phyloP scores from a whole-genome alignment of 768 basidiomycete species.

The Tubosaeta sp. region DNA sequence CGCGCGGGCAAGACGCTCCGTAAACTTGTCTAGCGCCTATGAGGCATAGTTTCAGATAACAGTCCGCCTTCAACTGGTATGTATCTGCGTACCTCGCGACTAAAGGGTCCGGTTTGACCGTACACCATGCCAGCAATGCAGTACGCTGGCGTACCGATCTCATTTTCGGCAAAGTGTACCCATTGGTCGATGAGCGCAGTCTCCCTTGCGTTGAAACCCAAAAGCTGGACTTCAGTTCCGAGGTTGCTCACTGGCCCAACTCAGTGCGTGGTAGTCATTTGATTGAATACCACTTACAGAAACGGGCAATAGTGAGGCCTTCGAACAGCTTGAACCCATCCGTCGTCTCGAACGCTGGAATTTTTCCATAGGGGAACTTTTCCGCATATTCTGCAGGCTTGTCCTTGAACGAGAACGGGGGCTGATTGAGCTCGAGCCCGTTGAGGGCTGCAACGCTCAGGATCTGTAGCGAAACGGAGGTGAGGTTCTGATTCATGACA shows the following conservation, averaged over 20 bases:
- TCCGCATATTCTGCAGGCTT: conserved; percentile 9
- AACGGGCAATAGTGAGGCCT: conserved; percentile 14
- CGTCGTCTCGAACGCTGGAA: conserved; percentile 15
- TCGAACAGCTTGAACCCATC: conserved; percentile 17
- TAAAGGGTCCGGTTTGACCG: conserved; percentile 2
- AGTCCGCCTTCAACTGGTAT: background rate
- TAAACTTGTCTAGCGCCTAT: no score
- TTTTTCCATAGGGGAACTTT: conserved; percentile 17
- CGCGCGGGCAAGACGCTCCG: no score
- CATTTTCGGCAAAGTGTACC: conserved; percentile 17
- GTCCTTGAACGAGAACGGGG: conserved; percentile 4
- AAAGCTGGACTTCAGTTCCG: conserved; percentile 8
- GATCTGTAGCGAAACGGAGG: background rate
- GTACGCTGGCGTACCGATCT: background rate
- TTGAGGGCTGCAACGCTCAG: conserved; percentile 10
- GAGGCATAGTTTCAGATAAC: background rate
- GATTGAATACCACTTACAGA: conserved; percentile 8
- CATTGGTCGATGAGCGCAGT: conserved; percentile 17
- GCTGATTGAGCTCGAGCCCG: conserved; percentile 8
- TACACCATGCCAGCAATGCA: background rate
- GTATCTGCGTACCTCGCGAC: conserved; percentile 7
- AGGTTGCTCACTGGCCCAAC: conserved; percentile 8
- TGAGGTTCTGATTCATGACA: background rate
- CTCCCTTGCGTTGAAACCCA: conserved; percentile 12
- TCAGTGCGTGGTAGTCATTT: background rate